Percentiles rank a stretch among this genome's conserved stretches.
These are phyloP conservation scores for Alternaria sp. DNA, from an alignment of 2,329 filamentous ascomycete species.

Conservation along the genomic window DNA sequence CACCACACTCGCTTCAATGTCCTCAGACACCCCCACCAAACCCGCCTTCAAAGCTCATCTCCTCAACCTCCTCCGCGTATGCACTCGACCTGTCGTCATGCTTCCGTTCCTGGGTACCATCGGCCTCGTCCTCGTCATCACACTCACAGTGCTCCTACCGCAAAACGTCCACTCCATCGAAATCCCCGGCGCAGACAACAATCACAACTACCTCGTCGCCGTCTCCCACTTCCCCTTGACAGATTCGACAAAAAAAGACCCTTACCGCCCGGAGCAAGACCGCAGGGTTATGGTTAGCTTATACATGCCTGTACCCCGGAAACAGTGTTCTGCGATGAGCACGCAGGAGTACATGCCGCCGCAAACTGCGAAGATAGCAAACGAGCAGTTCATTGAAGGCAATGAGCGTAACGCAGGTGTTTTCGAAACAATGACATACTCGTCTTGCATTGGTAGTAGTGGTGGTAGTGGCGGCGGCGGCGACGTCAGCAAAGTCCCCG, in stretches of 20 bases:
- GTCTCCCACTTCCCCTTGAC: slow-evolving; percentile 22
- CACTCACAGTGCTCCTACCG: not conserved
- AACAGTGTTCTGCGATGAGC: slow-evolving; percentile 17
- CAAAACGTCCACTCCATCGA: slow-evolving; percentile 8
- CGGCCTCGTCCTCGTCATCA: not conserved
- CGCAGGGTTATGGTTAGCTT: slow-evolving; percentile 28
- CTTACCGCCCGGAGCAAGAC: slow-evolving; percentile 3
- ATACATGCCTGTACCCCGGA: slow-evolving; percentile 27
- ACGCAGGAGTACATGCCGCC: slow-evolving; percentile 29
- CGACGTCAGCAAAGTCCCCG: slow-evolving; percentile 13
- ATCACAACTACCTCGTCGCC: slow-evolving; percentile 23
- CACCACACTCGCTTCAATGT: not conserved
- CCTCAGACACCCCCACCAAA: not conserved
- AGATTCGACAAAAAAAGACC: slow-evolving; percentile 8
- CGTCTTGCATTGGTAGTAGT: slow-evolving; percentile 21
- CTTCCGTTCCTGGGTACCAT: not conserved
- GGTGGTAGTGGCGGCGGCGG: not conserved
- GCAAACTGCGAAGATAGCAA: slow-evolving; percentile 19
- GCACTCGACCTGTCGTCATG: not conserved
- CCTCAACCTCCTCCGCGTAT: not conserved
- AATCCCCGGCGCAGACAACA: slow-evolving; percentile 21
- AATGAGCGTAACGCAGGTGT: slow-evolving; percentile 15
- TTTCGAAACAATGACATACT: slow-evolving; percentile 28
- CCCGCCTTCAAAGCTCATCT: not conserved
- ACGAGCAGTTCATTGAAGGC: slow-evolving; percentile 35